These are phyloP conservation scores for Blastomyces percursus DNA, from an alignment of 2,329 filamentous ascomycete species.

Conservation along the genomic window DNA sequence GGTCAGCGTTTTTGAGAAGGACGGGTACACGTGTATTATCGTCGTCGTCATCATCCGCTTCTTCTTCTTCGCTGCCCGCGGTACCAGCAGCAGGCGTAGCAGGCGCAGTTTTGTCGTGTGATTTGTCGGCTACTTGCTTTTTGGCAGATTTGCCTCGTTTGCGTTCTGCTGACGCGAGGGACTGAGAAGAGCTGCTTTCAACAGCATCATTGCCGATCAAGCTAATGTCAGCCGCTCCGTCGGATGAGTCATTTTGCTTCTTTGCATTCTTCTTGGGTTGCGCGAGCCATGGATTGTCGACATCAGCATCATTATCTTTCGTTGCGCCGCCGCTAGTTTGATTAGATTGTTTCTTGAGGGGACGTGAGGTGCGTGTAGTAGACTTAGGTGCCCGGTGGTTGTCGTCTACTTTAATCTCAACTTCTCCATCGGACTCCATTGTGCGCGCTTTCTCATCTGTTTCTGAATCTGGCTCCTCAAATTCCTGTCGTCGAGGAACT, in stretches of 20 bases:
- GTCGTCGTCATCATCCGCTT: constrained; percentile 32
- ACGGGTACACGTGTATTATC: constrained; percentile 33
- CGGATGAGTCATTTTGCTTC: constrained; percentile 8
- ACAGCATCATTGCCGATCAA: constrained; percentile 13
- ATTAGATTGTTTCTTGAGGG: constrained; percentile 7
- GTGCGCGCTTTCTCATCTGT: constrained; percentile 24
- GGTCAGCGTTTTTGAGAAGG: constrained; percentile 45
- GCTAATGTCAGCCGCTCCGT: constrained; percentile 10
- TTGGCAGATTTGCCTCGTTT: constrained; percentile 16
- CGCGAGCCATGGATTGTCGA: constrained; percentile 28
- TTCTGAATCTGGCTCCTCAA: constrained; percentile 50
- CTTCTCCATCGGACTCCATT: constrained; percentile 21
- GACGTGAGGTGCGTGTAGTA: constrained; percentile 2
- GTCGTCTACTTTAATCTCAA: constrained; percentile 27
- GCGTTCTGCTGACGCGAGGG: constrained; percentile 8
- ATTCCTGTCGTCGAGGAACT: constrained; percentile 40
- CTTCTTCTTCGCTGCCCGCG: constrained; percentile 27
- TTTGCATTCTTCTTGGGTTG: constrained; percentile 19
- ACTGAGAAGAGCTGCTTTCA: constrained; percentile 5
- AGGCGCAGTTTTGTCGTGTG: constrained; percentile 10
- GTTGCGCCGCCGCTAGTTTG: constrained; percentile 17
- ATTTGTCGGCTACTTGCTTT: constrained; percentile 15
- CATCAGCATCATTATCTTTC: constrained; percentile 11
- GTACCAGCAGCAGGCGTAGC: not conserved
- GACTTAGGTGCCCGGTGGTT: constrained; percentile 17